Percentiles rank a stretch among this genome's conserved stretches.
These are phyloP conservation scores for Pseudogymnoascus sp. DNA, from an alignment of 2,329 filamentous ascomycete species.

Conservation along the genomic window DNA sequence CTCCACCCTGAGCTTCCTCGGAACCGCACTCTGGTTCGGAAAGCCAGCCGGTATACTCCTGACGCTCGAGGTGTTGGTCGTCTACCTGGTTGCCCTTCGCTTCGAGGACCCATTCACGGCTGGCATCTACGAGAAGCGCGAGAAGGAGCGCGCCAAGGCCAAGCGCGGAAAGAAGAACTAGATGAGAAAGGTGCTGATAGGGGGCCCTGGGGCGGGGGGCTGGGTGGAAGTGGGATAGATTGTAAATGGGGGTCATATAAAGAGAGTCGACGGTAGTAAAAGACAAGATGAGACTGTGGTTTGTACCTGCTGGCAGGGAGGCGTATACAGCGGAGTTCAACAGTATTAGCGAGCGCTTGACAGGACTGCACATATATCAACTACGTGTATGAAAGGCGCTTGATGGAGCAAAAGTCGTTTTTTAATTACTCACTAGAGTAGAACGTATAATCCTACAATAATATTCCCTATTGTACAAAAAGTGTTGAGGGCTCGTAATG, in stretches of 20 bases:
- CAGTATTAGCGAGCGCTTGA: conserved; percentile 8
- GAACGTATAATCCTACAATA: conserved; percentile 1
- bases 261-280: not conserved
- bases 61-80: conserved; percentile 64
- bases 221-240: not conserved
- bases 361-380: conserved; percentile 11
- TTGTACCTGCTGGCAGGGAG: conserved; percentile 5
- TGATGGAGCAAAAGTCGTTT: conserved; percentile 10
- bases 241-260: not conserved
- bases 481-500: not conserved
- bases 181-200: conserved; percentile 15
- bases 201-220: not conserved
- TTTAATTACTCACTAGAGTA: conserved; percentile 5
- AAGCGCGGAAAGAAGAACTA: conserved; percentile 27
- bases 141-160: conserved; percentile 45
- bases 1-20: conserved; percentile 85
- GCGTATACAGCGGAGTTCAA: conserved; percentile 7
- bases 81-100: conserved; percentile 73
- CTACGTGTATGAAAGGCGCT: conserved; percentile 11
- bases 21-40: conserved; percentile 73
- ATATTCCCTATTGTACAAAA: conserved; percentile 1
- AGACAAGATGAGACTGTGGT: not conserved
- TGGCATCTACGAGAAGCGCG: conserved; percentile 84
- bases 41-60: conserved; percentile 80
- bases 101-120: conserved; percentile 95